A percentile compares a stretch with the other conserved stretches of the same genome.
Conservation (phyloP, 495 filamentous ascomycete genomes). For the Talaromyces borbonicus region DNA sequence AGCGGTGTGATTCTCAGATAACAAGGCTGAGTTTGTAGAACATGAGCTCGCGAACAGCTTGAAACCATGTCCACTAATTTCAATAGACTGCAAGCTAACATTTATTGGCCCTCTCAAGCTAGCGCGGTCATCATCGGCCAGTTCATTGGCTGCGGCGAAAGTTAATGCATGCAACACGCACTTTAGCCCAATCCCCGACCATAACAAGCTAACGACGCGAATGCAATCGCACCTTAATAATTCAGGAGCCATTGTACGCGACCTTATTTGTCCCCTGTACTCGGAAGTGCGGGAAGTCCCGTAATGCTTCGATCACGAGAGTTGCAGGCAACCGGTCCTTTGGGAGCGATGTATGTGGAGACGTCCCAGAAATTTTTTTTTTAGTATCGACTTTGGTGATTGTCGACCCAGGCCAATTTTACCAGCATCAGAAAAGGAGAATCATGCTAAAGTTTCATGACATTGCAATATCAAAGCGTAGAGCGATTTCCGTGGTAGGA, state of each 20-base stretch:
- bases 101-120: background rate
- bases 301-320: slow-evolving; percentile 38
- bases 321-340: slow-evolving; percentile 25
- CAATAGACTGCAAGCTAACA: background rate
- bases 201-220: slow-evolving; percentile 12
- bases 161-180: slow-evolving; percentile 5
- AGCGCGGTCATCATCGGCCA: background rate
- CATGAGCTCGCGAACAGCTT: background rate
- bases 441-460: slow-evolving; percentile 33
- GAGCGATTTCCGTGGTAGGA: background rate
- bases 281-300: slow-evolving; percentile 28
- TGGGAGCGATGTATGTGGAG: slow-evolving; percentile 33
- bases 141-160: slow-evolving; percentile 22
- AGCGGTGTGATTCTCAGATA: slow-evolving; percentile 1
- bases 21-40: background rate
- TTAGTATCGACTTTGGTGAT: background rate
- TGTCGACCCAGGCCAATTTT: too few relatives aligned
- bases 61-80: background rate
- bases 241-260: slow-evolving; percentile 13
- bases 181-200: slow-evolving; percentile 28
- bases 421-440: too few relatives aligned
- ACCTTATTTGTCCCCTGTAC: slow-evolving; percentile 32
- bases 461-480: background rate
- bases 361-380: background rate
- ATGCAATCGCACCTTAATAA: slow-evolving; percentile 23